These are phyloP conservation scores for Aurinia saxatilis DNA, from an alignment of 345 rosid genomes.

Conservation along the genomic window DNA sequence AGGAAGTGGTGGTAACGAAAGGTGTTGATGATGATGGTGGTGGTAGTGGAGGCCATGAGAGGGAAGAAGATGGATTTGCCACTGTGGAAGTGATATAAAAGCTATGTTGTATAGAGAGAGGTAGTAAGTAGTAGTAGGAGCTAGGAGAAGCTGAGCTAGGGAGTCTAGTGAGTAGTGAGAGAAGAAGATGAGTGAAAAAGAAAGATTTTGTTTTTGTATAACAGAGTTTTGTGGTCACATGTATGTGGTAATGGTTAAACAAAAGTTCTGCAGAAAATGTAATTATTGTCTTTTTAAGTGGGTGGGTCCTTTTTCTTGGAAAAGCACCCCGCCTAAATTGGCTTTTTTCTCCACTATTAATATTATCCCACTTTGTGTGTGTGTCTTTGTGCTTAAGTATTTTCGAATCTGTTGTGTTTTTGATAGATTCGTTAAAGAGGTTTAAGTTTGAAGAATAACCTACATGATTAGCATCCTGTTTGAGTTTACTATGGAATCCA, in stretches of 20 bases:
- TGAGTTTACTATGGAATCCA: neutral
- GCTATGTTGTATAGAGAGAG: conserved; percentile 17
- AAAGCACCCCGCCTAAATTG: conserved; percentile 23
- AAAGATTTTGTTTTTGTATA: neutral
- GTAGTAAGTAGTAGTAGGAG: too few species aligned
- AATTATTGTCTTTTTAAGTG: neutral
- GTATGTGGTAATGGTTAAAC: conserved; percentile 9
- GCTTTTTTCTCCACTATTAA: conserved; percentile 15
- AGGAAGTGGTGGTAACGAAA: neutral
- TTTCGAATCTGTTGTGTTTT: neutral
- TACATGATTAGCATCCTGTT: neutral
- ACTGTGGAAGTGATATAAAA: conserved; percentile 17
- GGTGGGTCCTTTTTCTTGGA: conserved; percentile 16
- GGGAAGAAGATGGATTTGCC: conserved; percentile 27
- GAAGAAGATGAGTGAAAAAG: neutral
- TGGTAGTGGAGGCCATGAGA: conserved; percentile 24
- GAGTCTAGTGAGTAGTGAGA: conserved; percentile 16
- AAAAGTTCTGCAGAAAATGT: neutral
- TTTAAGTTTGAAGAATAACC: neutral
- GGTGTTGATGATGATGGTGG: neutral
- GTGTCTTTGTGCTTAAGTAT: neutral
- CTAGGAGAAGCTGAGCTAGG: conserved; percentile 20
- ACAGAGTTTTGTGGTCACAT: conserved; percentile 25
- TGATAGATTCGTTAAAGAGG: too few species aligned
- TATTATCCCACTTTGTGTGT: conserved; percentile 15